A percentile compares a stretch with the other conserved stretches of the same genome.
These are phyloP conservation scores for Chondrus crispus DNA, from an alignment of 23 red algal species.

Conservation along the genomic window DNA sequence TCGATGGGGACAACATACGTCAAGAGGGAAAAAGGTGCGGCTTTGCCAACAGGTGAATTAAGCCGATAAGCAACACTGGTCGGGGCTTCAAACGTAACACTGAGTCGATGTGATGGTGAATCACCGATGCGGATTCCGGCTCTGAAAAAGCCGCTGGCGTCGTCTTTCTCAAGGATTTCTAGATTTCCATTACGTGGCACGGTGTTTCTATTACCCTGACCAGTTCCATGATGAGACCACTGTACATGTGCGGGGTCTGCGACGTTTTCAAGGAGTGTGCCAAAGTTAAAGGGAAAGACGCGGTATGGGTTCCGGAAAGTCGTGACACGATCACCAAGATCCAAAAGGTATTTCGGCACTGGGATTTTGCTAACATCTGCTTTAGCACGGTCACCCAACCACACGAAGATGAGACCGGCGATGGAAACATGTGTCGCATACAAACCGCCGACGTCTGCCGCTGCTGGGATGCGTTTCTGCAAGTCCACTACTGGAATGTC, in stretches of 20 bases:
- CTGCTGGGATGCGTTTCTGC: background rate
- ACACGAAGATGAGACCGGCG: constrained; percentile 24
- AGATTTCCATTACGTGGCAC: background rate
- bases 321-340: background rate
- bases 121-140: background rate
- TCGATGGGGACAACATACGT: background rate
- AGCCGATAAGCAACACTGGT: background rate
- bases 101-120: background rate
- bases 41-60: background rate
- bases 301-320: background rate
- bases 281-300: background rate
- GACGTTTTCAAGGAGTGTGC: background rate
- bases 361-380: background rate
- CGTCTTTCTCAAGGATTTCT: background rate
- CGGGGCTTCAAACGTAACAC: background rate
- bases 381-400: background rate
- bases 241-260: constrained; percentile 28
- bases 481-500: background rate
- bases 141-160: background rate
- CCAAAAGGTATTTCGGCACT: background rate
- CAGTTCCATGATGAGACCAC: constrained; percentile 29
- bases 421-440: background rate
- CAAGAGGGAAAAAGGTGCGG: background rate
- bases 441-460: background rate
- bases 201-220: constrained; percentile 8